Base-by-base conservation (phyloP, 176 grass and related monocot species). In the Bolboschoenus planiculmis region DNA sequence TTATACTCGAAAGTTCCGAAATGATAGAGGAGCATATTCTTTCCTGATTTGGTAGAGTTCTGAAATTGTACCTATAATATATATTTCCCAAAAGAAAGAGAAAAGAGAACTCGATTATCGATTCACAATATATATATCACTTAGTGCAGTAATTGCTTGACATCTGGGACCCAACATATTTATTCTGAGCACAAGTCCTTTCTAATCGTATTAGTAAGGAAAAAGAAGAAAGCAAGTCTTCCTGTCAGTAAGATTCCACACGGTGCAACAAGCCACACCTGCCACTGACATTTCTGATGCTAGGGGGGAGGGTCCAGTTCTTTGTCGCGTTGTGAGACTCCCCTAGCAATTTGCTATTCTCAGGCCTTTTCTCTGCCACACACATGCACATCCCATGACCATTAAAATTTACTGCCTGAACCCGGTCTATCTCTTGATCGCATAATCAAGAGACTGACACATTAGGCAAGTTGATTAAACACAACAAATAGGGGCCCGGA, bases 351-450 rank as follows among this genome's bases (percentile, higher is more conserved):
- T 80, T 58, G 9, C 78, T 80, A 80, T 60, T 60, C 50, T 60
- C 78, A 80, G 56, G 60, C 2, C 54, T 1, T 80, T 33, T 77
- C 46, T 77, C 72, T 77, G 72, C 78, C 78, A 33, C 54, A 80
- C 78, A 56, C 10, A n/a, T n/a, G 50, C 50, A 60, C 36, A 80
- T 58, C 56, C 78, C 50, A 15, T 59, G 54, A 33, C 15, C 16
- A 10, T 27, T 0, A 18, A 53, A 36, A 30, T 56, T 16, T 15
- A 40, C 1, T 46, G 4, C 56, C 20, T 80, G 55, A 26, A 80
- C 54, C 78, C 21, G 78, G 78, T 56, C 78, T 26, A 61, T 40
- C 0, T 13, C 11, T 14, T 13, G 54, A 47, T 51, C 44, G 43
- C 1, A 30, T 6, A 16, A 14, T 74, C 42, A 23, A 24, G 7